Conservation (phyloP, 305 asterid species). For the Rubia peregrina region DNA sequence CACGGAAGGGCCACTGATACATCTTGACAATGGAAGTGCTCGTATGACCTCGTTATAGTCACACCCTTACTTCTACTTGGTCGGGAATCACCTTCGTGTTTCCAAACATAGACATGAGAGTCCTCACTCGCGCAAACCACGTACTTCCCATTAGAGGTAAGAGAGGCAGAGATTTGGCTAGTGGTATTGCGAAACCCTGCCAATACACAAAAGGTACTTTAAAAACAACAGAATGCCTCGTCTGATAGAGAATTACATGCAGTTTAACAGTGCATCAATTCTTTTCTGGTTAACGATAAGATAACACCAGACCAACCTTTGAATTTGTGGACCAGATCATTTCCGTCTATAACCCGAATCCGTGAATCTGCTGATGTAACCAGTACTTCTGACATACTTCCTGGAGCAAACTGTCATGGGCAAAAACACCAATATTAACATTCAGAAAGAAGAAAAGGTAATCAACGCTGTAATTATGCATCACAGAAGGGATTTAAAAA, state of each 20-base stretch:
- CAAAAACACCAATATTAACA: constrained; percentile 17
- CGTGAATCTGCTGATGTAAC: constrained; percentile 96
- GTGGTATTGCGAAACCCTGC: constrained; percentile 84
- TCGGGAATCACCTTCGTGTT: constrained; percentile 70
- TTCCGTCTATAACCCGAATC: constrained; percentile 77
- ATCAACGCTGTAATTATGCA: neutral
- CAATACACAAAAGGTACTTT: neutral
- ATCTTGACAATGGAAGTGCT: constrained; percentile 87
- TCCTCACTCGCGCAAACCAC: constrained; percentile 93
- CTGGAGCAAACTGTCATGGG: constrained; percentile 77
- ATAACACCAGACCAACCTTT: constrained; percentile 50
- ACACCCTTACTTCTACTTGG: constrained; percentile 76
- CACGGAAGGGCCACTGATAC: constrained; percentile 92
- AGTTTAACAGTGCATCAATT: neutral
- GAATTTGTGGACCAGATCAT: constrained; percentile 83
- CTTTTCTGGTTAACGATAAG: neutral
- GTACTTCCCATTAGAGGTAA: constrained; percentile 75
- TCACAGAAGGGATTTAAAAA: neutral
- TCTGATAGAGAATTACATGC: neutral
- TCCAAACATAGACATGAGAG: constrained; percentile 84
- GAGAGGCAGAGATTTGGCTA: constrained; percentile 93
- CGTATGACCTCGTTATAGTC: constrained; percentile 65
- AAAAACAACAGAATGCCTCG: neutral
- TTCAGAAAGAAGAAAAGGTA: neutral
- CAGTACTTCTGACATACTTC: constrained; percentile 90